Evolutionary conservation across 2,329 filamentous ascomycete genomes (phyloP), one percentile per base, ranked within the genome.

Genomic region (Ophiostoma ips): DNA sequence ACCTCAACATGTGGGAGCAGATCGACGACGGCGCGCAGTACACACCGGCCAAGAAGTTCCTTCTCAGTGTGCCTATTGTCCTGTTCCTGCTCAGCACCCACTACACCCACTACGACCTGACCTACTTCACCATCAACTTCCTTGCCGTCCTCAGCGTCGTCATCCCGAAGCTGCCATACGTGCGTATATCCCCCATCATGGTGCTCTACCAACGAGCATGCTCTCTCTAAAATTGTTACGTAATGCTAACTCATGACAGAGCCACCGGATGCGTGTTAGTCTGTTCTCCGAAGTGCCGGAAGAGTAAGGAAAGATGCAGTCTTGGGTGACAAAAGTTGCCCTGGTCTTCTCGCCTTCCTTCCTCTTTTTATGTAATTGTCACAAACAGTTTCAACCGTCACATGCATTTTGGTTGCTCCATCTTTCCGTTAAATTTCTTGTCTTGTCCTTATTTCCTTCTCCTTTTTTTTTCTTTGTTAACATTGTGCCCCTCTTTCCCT

Each of bases 1-100:
- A 98, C 67, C 76, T 98, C 63, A 98, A 96, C 71, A 96, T 98
- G 92, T 98, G 92, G 92, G 92, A 98, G 72, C 92, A 98, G 71
- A 98, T 98, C 66, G 92, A 98, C 72, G 94, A 96, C 62, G 92
- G 92, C 44, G 92, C 92, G 60, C 92, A 98, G 67, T 98, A 96
- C 71, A 98, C 92, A 1, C 92, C 92, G 4, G 87, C 92, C 57
- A 98, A 98, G 75, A 98, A 98, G 68, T 98, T 98, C 63, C 74
- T 98, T 53, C 81, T 96, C 59, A 87, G 84, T 61, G 90, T 96
- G 33, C 92, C 92, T 36, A 94, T 98, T 60, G 77, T 89, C 56
- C 76, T 98, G 56, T 98, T 98, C 66, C 76, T 98, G 50, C 74
- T 96, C 60, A 96, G 90, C 76, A 98, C 92, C 21, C 92, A 98